Base-by-base conservation (phyloP, 495 filamentous ascomycete genomes). In the Usnea hakonensis region DNA sequence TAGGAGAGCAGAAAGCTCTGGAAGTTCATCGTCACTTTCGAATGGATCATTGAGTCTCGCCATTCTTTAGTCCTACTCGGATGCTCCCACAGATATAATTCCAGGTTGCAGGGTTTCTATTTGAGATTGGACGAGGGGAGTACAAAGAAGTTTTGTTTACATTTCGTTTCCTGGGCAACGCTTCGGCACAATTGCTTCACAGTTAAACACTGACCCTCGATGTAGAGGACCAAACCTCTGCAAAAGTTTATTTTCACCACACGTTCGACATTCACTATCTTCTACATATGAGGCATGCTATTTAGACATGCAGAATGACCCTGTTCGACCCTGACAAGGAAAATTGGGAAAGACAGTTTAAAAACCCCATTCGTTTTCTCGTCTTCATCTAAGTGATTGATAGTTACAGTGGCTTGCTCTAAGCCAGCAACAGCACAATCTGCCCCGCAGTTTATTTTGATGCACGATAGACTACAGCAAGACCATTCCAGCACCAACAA, bases 401-500 rank as follows among this genome's bases (percentile, higher is more conserved):
- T 28, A 30, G 46, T 50, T 26, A n/a, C 46, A 50, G 30, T 5
- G 46, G 21, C 21, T 5, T 26, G 13, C 43, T 46, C 9, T 26
- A 26, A 46, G 21, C 9, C 21, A 21, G n/a, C 21, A 23, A 46
- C 23, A 46, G 46, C 46, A 50, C 46, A 14, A 21, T 41, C 33
- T 35, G 55, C 21, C 46, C n/a, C 26, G 21, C 48, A 26, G 4
- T 21, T n/a, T 21, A 38, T 23, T 41, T 19, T 21, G 7, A 60
- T 43, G 36, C 26, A 16, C 9, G 40, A 30, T 21, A 61, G 33
- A 35, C 37, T 62, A 95, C 73, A 95, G 73, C 67, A 91, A 69
- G 60, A 93, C 77, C 89, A 95, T 91, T 57, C 81, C 84, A 59
- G 79, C 82, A 68, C 89, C 90, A 41, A 86, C 82, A 35, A 83